A percentile compares a stretch with the other conserved stretches of the same genome.
These are phyloP conservation scores for Passiflora organensis DNA, from an alignment of 345 rosid species.

Conservation along the genomic window DNA sequence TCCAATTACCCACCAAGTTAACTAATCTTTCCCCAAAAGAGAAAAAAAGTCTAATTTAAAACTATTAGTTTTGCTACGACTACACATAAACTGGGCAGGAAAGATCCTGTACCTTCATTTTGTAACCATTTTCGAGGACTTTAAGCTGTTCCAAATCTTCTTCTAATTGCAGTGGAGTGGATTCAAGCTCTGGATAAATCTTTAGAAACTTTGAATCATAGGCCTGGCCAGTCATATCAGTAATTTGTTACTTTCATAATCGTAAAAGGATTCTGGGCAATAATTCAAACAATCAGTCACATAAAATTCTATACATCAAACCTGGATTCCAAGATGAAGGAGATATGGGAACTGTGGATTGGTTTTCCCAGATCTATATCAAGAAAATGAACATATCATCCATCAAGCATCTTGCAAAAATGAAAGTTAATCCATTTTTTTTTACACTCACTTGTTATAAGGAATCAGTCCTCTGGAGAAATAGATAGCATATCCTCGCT, in stretches of 20 bases:
- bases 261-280: no score
- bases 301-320: constrained; percentile 14
- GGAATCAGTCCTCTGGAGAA: constrained; percentile 93
- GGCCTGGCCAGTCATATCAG: constrained; percentile 44
- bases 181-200: constrained; percentile 72
- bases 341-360: constrained; percentile 75
- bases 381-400: constrained; percentile 7
- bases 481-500: constrained; percentile 79
- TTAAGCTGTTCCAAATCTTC: constrained; percentile 98
- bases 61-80: no score
- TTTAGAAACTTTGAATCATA: constrained; percentile 81
- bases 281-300: no score
- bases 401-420: constrained; percentile 7
- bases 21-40: no score
- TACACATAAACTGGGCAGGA: no score
- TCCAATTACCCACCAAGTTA: no score
- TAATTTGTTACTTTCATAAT: not conserved
- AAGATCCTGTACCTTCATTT: constrained; percentile 86
- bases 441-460: constrained; percentile 71
- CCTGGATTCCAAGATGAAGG: constrained; percentile 99
- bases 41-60: no score
- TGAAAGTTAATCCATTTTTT: not conserved
- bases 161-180: constrained; percentile 86
- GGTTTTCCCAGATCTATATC: constrained; percentile 66
- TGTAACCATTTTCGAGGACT: constrained; percentile 94